Percentiles rank a stretch among this genome's conserved stretches.
These are phyloP conservation scores for Alternaria triticina DNA, from an alignment of 2,329 filamentous ascomycete species.

Conservation along the genomic window DNA sequence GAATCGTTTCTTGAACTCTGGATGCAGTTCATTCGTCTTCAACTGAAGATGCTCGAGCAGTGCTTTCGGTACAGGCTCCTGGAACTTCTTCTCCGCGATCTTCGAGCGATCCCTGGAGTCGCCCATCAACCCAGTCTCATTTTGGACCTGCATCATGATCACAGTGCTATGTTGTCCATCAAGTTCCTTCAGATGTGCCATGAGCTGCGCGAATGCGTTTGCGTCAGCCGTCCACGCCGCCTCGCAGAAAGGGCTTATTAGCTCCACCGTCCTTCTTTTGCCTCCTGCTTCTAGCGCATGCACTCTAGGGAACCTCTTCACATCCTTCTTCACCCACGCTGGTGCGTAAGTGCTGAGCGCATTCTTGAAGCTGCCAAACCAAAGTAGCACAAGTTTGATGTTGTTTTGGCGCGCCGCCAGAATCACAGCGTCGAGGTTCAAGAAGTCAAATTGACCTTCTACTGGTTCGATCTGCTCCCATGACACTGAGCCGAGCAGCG, in stretches of 20 bases:
- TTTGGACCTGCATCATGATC: constrained; percentile 63
- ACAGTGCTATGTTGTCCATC: constrained; percentile 56
- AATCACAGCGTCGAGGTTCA: constrained; percentile 47
- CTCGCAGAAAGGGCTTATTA: constrained; percentile 30
- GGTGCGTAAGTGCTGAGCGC: constrained; percentile 27
- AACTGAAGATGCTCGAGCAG: constrained; percentile 36
- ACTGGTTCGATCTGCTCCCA: constrained; percentile 54
- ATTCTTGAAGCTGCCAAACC: constrained; percentile 57
- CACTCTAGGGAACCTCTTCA: constrained; percentile 30
- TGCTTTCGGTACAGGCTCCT: constrained; percentile 39
- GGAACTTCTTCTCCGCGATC: constrained; percentile 50
- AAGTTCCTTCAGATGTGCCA: constrained; percentile 49
- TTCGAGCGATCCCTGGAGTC: constrained; percentile 58
- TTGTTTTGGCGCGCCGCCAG: constrained; percentile 41
- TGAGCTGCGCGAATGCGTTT: constrained; percentile 45
- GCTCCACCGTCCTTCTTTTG: neutral
- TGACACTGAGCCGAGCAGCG: constrained; percentile 50
- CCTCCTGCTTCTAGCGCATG: neutral
- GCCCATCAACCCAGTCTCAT: constrained; percentile 59
- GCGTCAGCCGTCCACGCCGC: constrained; percentile 42
- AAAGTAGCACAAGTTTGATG: constrained; percentile 49
- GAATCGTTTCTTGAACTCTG: constrained; percentile 33
- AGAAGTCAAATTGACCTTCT: constrained; percentile 51
- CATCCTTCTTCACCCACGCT: constrained; percentile 24
- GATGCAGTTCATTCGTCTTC: constrained; percentile 5